Evolutionary conservation across 805 yeast genomes (phyloP), one percentile per base, ranked within the genome.

Genomic region (Sporopachydermia lactativora): DNA sequence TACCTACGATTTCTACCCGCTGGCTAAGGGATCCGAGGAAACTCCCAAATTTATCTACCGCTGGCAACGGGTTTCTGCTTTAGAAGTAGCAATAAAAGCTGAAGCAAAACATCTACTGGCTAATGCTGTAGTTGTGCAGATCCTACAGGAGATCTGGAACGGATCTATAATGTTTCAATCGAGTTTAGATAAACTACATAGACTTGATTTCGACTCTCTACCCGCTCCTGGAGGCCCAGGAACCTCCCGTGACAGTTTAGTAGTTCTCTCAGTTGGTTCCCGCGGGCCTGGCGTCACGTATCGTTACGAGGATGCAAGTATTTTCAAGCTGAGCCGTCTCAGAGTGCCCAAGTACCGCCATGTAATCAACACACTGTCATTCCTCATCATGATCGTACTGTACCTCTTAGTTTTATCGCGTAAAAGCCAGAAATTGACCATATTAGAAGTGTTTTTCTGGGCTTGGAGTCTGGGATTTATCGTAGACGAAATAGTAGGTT

Each of bases 1-100:
- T 14, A 70, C 72, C 5, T 61, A 50, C 43, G 65, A 60, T 43
- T 61, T 61, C 49, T 65, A 64, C 39, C 77, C 78, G 0, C 52
- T 72, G 50, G 59, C 61, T 2, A 59, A 59, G 17, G 63, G 64
- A 6, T 40, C 48, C n/a, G 49, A 48, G 37, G 46, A 47, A 13
- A 44, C 50, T 2, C 35, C 42, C 1, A 35, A 45, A 13, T 34
- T 48, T 5, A 45, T 55, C n/a, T 54, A 58, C 8, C 48, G 55
- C 3, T 58, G 60, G 59, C 52, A 70, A 55, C 57, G 74, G 46
- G 52, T 61, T 4, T 52, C 59, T 38, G 67, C 76, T 0, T 51
- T 73, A 35, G 78, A 73, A 48, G 54, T 73, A 39, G 68, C 73
- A 5, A 66, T 72, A 38, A 60, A 69, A 35, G 62, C 73, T n/a